phyloP scores from a whole-genome alignment of 1,139 yeast genomes.

The Candida pseudocylindracea region DNA sequence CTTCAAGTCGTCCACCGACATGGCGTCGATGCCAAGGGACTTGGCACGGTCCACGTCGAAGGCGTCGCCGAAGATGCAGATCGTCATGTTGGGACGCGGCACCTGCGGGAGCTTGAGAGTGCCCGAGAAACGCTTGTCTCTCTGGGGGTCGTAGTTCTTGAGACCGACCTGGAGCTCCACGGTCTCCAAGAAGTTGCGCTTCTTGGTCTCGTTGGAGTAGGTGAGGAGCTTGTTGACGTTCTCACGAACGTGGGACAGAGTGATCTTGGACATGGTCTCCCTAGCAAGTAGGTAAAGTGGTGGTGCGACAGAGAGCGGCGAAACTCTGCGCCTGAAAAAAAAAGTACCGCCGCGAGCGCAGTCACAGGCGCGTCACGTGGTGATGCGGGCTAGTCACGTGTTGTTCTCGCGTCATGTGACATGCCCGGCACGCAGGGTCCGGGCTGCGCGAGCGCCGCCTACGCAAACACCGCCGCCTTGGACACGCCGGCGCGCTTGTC shows the following conservation, averaged over 20 bases:
- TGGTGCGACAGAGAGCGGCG: conserved; percentile 29
- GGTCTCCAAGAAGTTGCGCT: conserved; percentile 99
- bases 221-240: conserved; percentile 85
- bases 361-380: too few relatives aligned
- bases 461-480: too few relatives aligned
- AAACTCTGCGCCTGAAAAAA: conserved; percentile 1
- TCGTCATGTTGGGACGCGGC: conserved; percentile 99
- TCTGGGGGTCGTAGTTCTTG: conserved; percentile 99
- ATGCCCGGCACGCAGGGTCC: too few relatives aligned
- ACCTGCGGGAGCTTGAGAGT: conserved; percentile 95
- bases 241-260: conserved; percentile 88
- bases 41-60: conserved; percentile 99
- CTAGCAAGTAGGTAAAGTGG: conserved; percentile 27
- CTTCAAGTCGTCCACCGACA: conserved; percentile 99
- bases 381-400: too few relatives aligned
- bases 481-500: too few relatives aligned
- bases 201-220: conserved; percentile 87
- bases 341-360: too few relatives aligned
- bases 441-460: too few relatives aligned
- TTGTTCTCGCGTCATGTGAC: too few relatives aligned
- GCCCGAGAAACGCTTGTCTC: conserved; percentile 99
- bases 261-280: conserved; percentile 93
- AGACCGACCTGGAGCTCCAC: conserved; percentile 99
- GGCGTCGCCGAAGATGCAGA: conserved; percentile 99
- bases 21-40: conserved; percentile 98